Base-by-base conservation (phyloP, 352 stramenopile species). In the Elongisporangium undulatum region DNA sequence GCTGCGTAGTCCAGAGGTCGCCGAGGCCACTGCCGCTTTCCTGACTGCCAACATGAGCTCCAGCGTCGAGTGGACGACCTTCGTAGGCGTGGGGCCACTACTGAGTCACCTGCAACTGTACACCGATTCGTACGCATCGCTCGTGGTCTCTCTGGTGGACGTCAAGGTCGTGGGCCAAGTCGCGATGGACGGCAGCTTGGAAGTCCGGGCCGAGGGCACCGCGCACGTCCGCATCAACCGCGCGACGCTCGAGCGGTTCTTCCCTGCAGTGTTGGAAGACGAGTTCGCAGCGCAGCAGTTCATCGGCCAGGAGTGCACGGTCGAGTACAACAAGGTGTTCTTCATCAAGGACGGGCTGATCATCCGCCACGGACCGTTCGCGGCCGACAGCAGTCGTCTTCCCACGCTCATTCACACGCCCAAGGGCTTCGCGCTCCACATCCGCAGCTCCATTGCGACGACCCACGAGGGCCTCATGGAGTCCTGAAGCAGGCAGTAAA, bases 271-370 rank as follows among this genome's bases (percentile, higher is more conserved):
- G 39, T 71, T 83, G 38, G 56, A 68, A 1, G 79, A 89, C 55
- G 79, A 89, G 64, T 61, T 53, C 41, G 67, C 86, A 23, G 61
- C 69, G 10, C 77, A 89, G 56, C 50, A 67, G 50, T 62, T 89
- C 10, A 82, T 88, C 29, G 80, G 77, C 38, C 76, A 82, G 29
- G 69, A 80, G 58, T 88, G 87, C 54, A 55, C 61, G 49, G 69
- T 89, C 23, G 69, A 82, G 58, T 88, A 90, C 66, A 74, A 87
- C 61, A 90, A 88, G 55, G 76, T 86, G 2, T 88, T 90, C 57
- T 74, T 87, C 51, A 83, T 90, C 55, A 52, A 66, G 21, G 50
- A 66, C 45, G 69, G 72, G 9, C 29, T 41, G 5, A 41, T 41
- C 29, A 9, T 41, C 1, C 8, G 29, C 29, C 29, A 41, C 8